Evolutionary conservation across 2,329 filamentous ascomycete genomes (phyloP), one percentile per base, ranked within the genome.

Genomic region (Dactylella cylindrospora): DNA sequence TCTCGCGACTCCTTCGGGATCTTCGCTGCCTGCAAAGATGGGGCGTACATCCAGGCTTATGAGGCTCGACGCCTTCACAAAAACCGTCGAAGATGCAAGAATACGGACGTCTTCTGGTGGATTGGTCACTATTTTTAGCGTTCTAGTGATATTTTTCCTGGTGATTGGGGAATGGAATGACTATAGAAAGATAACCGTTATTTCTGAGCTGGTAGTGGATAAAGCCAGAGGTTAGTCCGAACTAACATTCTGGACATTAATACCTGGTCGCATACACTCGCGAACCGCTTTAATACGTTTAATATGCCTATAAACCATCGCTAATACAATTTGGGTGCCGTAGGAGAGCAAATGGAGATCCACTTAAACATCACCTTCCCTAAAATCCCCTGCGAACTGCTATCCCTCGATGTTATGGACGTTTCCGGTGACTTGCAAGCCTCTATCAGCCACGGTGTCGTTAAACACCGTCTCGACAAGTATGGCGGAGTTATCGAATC

Each of bases 321-420:
- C 19, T 65, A 45, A 71, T 68, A 89, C 19, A 10, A 32, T 40
- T 33, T 41, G 29, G 19, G 23, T 38, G 35, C 1, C 41, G 8
- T 31, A 61, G 55, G 87, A 89, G 73, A 98, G 79, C 89, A 91
- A 74, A 97, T 98, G 91, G 93, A 97, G 73, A 98, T 98, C 67
- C 90, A 95, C 73, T 81, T 98, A 74, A 98, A 98, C 77, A 84
- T 98, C 61, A 93, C 89, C 39, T 98, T 98, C 73, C 93, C 93
- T 7, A 84, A 84, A 65, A 81, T 98, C 68, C 93, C 93, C 7
- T 98, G 93, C 76, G 91, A 97, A 74, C 83, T 98, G 45, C 79
- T 97, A 67, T 96, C 93, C 9, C 84, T 98, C 69, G 93, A 98
- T 73, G 91, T 98, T 53, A 98, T 98, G 93, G 93, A 98, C 75